A percentile compares a stretch with the other conserved stretches of the same genome.
phyloP scores from a whole-genome alignment of 2,329 filamentous ascomycete species.

The Aspergillus oerlinghausenensis region DNA sequence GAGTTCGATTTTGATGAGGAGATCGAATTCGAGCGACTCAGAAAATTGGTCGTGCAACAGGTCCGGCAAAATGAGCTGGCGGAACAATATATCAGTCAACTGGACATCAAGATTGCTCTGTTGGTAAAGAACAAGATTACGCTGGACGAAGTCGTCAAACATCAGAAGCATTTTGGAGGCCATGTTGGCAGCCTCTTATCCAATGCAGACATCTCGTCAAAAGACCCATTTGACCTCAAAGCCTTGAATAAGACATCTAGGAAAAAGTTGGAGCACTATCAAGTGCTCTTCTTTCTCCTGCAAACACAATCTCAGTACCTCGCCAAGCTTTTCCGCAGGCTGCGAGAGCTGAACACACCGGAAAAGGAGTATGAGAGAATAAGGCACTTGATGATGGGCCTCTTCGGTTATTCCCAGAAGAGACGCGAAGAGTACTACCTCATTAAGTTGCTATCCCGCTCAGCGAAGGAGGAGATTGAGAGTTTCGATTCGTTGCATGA shows the following conservation, averaged over 20 bases:
- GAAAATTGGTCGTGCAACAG: slow-evolving; percentile 95
- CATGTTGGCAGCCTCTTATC: slow-evolving; percentile 79
- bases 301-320: slow-evolving; percentile 97
- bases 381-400: slow-evolving; percentile 89
- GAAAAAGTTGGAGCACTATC: slow-evolving; percentile 92
- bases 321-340: slow-evolving; percentile 75
- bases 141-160: slow-evolving; percentile 91
- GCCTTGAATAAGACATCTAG: slow-evolving; percentile 95
- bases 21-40: slow-evolving; percentile 88
- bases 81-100: slow-evolving; percentile 95
- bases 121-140: slow-evolving; percentile 99
- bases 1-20: slow-evolving; percentile 99
- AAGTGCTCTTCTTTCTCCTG: slow-evolving; percentile 94
- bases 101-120: slow-evolving; percentile 97
- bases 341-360: slow-evolving; percentile 76
- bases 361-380: slow-evolving; percentile 93
- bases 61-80: slow-evolving; percentile 95
- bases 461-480: slow-evolving; percentile 81
- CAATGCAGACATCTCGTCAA: slow-evolving; percentile 81
- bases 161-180: slow-evolving; percentile 93
- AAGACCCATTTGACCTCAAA: slow-evolving; percentile 93
- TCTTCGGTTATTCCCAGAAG: slow-evolving; percentile 97
- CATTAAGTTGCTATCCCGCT: slow-evolving; percentile 77
- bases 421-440: slow-evolving; percentile 95
- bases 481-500: slow-evolving; percentile 70